Evolutionary conservation across 2,329 filamentous ascomycete species (phyloP), one percentile per base, ranked within the genome.

Genomic region (Colletotrichum filicis): DNA sequence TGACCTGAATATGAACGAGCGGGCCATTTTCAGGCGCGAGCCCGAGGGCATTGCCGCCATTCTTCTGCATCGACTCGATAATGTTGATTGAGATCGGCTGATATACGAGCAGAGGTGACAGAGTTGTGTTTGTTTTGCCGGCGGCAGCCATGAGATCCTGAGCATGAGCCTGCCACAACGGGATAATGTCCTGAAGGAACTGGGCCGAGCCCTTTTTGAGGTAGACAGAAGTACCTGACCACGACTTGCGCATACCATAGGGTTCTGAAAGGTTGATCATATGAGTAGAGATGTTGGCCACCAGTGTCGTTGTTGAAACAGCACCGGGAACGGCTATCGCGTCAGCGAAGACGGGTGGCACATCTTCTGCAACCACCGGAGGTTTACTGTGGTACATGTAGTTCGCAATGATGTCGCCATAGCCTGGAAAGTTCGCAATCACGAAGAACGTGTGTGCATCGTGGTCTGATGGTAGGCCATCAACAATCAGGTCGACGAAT

Each of bases 11-110:
- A 66, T 83, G 76, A 46, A 79, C 76, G 42, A 81, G 24, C 2
- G 82, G 78, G 6, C 82, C 79, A 11, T 82, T 81, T 19, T 79
- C 76, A 3, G 78, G 77, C 28, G 80, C 77, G 22, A 87, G 74
- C 0, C 84, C 84, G 6, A 86, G 75, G 1, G 84, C 78, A 63
- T 87, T 87, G 14, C 84, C 83, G 5, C 83, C 84, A 19, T 81
- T 82, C 52, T 78, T 77, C 58, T 78, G 73, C 78, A 81, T 81
- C 8, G 77, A 68, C 14, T 79, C 73, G 5, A 81, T 70, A 28
- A 83, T 76, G 52, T 80, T 79, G n/a, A 79, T 75, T 2, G 84
- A 73, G 52, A 86, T 80, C 6, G 84, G 82, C 73, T 87, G 85
- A 74, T 83, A 81, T 12, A 80, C 76, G 1, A 83, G 58, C 32